Percentiles rank a stretch among this genome's conserved stretches.
Evolutionary conservation across 2,329 filamentous ascomycete genomes (phyloP).

Genomic region (Botrytis hyacinthi): DNA sequence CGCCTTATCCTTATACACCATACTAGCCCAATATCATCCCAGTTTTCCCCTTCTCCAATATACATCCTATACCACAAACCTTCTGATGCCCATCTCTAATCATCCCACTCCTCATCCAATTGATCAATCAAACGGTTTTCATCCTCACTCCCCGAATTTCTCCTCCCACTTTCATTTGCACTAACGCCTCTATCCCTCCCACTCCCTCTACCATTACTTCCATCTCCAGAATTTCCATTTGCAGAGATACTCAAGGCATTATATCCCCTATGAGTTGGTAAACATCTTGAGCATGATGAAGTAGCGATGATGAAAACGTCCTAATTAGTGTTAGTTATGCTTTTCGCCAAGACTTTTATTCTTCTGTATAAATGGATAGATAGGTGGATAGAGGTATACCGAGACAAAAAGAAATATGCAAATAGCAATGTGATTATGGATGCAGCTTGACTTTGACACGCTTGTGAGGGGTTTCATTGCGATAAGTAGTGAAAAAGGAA

Average conservation of each 20-base stretch:
- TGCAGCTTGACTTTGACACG: conserved; percentile 3
- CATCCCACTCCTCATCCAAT: conserved; percentile 96
- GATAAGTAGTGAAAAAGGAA: conserved; percentile 6
- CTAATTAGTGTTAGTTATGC: conserved; percentile 40
- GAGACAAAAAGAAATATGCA: conserved; percentile 15
- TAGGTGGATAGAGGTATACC: conserved; percentile 14
- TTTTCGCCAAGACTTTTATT: conserved; percentile 13
- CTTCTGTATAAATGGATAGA: background rate
- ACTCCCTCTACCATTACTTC: background rate
- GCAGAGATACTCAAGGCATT: conserved; percentile 58
- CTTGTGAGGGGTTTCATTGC: conserved; percentile 12
- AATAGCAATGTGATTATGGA: conserved; percentile 3
- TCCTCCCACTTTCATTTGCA: conserved; percentile 5
- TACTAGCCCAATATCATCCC: background rate
- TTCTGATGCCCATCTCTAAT: conserved; percentile 44
- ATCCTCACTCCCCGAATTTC: conserved; percentile 55
- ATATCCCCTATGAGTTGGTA: conserved; percentile 67
- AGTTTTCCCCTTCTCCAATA: background rate
- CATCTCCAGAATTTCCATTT: conserved; percentile 46
- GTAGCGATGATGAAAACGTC: conserved; percentile 66
- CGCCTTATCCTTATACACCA: conserved; percentile 7
- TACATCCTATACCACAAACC: background rate
- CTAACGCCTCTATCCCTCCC: conserved; percentile 4
- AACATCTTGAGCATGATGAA: conserved; percentile 65
- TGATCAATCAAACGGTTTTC: conserved; percentile 95